Evolutionary conservation across 768 basidiomycete species (phyloP).

Genomic region (Suillus discolor): DNA sequence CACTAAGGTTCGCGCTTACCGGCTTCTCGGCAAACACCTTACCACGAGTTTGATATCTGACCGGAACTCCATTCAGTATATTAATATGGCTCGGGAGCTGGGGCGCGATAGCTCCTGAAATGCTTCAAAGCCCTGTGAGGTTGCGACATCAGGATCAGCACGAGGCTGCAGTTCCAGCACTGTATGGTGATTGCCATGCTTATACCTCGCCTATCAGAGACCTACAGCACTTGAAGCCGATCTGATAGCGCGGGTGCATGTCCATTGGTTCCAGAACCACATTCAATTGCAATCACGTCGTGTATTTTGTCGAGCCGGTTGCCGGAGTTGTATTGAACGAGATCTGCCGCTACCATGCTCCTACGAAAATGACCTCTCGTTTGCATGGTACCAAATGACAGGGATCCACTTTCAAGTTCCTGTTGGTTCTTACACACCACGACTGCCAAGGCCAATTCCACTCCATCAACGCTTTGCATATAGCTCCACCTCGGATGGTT

Average conservation of each 20-base stretch:
- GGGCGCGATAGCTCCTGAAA: neutral
- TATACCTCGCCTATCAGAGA: neutral
- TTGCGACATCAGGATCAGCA: neutral
- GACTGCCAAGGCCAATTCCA: neutral
- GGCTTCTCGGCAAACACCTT: neutral
- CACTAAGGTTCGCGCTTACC: neutral
- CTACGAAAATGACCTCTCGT: neutral
- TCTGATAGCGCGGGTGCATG: neutral
- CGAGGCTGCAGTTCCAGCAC: neutral
- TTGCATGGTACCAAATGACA: too few relatives aligned
- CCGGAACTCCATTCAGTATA: neutral
- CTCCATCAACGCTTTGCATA: neutral
- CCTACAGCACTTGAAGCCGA: neutral
- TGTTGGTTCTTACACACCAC: neutral
- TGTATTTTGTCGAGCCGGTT: neutral
- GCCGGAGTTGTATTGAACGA: neutral
- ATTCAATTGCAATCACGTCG: neutral
- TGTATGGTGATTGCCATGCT: neutral
- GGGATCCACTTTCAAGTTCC: neutral
- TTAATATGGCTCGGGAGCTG: neutral
- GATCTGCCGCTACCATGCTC: neutral
- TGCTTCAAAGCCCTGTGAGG: neutral
- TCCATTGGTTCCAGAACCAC: neutral
- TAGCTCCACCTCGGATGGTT: neutral
- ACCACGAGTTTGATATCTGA: conserved; percentile 6